phyloP scores from a whole-genome alignment of 257 asterid genomes.

The Henckelia pumila region DNA sequence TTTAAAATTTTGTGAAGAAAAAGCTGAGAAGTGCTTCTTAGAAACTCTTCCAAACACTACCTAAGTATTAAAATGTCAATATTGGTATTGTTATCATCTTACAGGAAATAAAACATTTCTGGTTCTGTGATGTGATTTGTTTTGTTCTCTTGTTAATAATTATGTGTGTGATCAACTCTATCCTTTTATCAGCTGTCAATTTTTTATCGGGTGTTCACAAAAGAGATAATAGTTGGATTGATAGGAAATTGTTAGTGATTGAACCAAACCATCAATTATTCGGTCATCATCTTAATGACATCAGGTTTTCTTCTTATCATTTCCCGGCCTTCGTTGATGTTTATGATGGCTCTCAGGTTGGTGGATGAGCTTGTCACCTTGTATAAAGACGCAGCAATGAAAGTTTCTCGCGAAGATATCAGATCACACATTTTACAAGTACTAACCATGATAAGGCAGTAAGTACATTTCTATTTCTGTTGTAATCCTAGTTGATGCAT shows the following conservation, averaged over 20 bases:
- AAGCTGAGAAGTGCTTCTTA: too few relatives aligned
- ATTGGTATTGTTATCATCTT: not conserved
- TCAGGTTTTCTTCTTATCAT: not conserved
- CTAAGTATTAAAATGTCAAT: too few relatives aligned
- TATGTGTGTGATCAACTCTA: too few relatives aligned
- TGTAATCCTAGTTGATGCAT: not conserved
- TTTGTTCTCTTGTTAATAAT: too few relatives aligned
- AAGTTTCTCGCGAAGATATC: conserved; percentile 64
- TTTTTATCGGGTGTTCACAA: too few relatives aligned
- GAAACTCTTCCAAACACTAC: too few relatives aligned
- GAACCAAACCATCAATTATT: not conserved
- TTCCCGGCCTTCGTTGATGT: conserved; percentile 10
- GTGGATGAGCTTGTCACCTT: conserved; percentile 79
- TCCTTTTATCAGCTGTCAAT: too few relatives aligned
- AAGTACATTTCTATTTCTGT: conserved; percentile 29
- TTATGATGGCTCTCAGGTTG: conserved; percentile 48
- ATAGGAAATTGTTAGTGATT: not conserved
- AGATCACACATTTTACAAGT: conserved; percentile 57
- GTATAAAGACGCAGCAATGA: conserved; percentile 79
- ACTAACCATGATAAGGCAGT: conserved; percentile 59
- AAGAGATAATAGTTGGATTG: not conserved
- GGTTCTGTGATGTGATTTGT: not conserved
- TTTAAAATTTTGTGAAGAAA: too few relatives aligned
- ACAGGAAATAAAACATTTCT: not conserved
- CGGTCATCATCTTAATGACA: not conserved